Evolutionary conservation across 129 eudicot genomes (phyloP).

Genomic region (Saposhnikovia divaricata): DNA sequence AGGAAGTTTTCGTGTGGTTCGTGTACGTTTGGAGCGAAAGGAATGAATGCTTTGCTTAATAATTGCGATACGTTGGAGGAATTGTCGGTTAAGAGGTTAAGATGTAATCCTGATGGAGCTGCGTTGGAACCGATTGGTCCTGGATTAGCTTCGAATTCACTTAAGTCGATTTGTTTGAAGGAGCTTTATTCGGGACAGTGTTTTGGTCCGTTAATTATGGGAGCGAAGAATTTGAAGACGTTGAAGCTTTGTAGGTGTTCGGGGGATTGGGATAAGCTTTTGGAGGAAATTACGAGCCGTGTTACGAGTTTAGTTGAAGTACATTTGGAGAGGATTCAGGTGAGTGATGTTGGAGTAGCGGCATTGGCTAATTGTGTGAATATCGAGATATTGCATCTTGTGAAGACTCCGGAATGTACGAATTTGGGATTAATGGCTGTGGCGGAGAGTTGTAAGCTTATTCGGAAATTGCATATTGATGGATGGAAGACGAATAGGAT

Average conservation of each 20-base stretch:
- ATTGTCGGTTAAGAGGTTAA: slow-evolving; percentile 52
- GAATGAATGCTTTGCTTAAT: slow-evolving; percentile 52
- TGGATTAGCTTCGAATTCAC: slow-evolving; percentile 31
- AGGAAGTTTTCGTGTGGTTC: slow-evolving; percentile 61
- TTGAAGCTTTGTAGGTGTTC: slow-evolving; percentile 47
- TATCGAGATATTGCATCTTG: slow-evolving; percentile 54
- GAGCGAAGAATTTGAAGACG: slow-evolving; percentile 42
- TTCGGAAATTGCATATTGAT: slow-evolving; percentile 69
- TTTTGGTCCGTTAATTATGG: slow-evolving; percentile 49
- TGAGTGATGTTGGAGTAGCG: slow-evolving; percentile 45
- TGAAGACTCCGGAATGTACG: slow-evolving; percentile 67
- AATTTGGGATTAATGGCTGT: slow-evolving; percentile 47
- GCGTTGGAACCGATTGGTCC: slow-evolving; percentile 50
- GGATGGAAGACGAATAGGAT: slow-evolving; percentile 81
- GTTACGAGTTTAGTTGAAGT: slow-evolving; percentile 40
- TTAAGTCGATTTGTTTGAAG: slow-evolving; percentile 47
- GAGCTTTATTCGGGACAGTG: slow-evolving; percentile 60
- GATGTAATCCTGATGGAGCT: slow-evolving; percentile 44
- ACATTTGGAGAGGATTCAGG: slow-evolving; percentile 68
- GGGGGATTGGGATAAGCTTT: slow-evolving; percentile 65
- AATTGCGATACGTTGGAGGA: slow-evolving; percentile 54
- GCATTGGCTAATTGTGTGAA: slow-evolving; percentile 37
- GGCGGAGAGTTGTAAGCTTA: slow-evolving; percentile 56
- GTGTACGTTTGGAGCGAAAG: slow-evolving; percentile 57
- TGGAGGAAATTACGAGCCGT: slow-evolving; percentile 38